Evolutionary conservation across 2,329 filamentous ascomycete genomes (phyloP).

Genomic region (Neopestalotiopsis clavispora): DNA sequence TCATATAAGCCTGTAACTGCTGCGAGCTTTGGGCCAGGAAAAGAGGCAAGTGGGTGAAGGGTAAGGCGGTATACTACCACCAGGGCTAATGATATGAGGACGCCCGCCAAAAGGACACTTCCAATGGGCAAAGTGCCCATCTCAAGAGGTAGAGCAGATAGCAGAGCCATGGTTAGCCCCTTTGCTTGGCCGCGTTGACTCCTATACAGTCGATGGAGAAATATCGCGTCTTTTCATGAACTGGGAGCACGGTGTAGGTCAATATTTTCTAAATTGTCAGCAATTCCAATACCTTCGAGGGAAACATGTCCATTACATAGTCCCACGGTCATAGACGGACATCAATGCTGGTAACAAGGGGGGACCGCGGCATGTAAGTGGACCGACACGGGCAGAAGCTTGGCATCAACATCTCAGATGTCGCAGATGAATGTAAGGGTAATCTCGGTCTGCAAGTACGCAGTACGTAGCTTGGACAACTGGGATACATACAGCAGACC

Average conservation of each 20-base stretch:
- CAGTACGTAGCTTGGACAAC: background rate
- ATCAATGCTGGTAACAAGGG: background rate
- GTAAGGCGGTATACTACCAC: slow-evolving; percentile 26
- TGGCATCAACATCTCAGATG: background rate
- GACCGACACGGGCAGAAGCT: slow-evolving; percentile 3
- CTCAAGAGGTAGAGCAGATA: background rate
- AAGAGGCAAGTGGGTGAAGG: slow-evolving; percentile 26
- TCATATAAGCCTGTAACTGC: slow-evolving; percentile 30
- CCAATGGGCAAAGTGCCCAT: slow-evolving; percentile 1
- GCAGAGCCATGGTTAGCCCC: slow-evolving; percentile 3
- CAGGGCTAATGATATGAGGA: background rate
- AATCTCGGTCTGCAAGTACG: background rate
- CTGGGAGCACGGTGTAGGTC: background rate
- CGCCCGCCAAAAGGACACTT: background rate
- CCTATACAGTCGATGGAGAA: background rate
- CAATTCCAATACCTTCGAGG: background rate
- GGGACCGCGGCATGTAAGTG: background rate
- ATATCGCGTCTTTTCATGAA: background rate
- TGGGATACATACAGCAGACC: background rate
- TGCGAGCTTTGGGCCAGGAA: slow-evolving; percentile 27
- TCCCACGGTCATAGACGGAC: background rate
- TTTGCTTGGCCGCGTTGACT: background rate
- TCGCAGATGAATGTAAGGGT: slow-evolving; percentile 1
- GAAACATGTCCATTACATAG: background rate
- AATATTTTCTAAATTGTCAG: background rate